These are phyloP conservation scores for Sphagnum fallax DNA, from an alignment of 228 moss, liverwort and hornwort genomes.

Conservation along the genomic window DNA sequence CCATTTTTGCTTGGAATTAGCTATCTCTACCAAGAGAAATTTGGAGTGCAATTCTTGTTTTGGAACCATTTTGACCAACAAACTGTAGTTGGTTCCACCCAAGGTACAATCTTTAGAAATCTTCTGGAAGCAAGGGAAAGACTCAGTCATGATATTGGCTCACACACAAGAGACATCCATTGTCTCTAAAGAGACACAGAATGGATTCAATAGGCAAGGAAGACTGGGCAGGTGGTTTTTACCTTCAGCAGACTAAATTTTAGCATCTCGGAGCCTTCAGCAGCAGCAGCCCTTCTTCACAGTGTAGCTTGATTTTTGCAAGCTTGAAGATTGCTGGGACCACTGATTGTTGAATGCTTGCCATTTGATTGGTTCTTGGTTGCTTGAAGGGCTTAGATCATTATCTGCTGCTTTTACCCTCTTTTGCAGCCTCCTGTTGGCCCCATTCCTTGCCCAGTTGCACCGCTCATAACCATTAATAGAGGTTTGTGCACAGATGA, in stretches of 20 bases:
- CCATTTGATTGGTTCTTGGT: constrained; percentile 25
- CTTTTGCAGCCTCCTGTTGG: constrained; percentile 18
- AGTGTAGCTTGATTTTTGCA: constrained; percentile 74
- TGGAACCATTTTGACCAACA: too few relatives aligned
- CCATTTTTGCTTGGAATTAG: too few relatives aligned
- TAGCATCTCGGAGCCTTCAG: constrained; percentile 69
- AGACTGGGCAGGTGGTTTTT: not conserved
- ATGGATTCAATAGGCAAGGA: constrained; percentile 2
- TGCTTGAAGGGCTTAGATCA: constrained; percentile 19
- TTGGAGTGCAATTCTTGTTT: too few relatives aligned
- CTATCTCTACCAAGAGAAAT: too few relatives aligned
- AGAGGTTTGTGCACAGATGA: constrained; percentile 70
- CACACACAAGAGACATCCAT: too few relatives aligned
- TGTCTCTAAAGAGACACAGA: too few relatives aligned
- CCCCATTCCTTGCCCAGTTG: constrained; percentile 21
- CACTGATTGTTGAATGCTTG: constrained; percentile 13
- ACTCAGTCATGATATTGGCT: too few relatives aligned
- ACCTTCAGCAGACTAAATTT: constrained; percentile 85
- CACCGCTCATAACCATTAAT: constrained; percentile 35
- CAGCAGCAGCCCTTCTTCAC: constrained; percentile 58
- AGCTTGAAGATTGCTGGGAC: constrained; percentile 38
- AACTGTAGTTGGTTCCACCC: constrained; percentile 4
- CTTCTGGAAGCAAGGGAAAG: not conserved
- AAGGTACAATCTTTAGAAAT: constrained; percentile 9
- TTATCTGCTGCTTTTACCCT: constrained; percentile 1